Percentiles rank a stretch among this genome's conserved stretches.
Evolutionary conservation across 768 basidiomycete species (phyloP).

Genomic region (Termitomyces sp.): DNA sequence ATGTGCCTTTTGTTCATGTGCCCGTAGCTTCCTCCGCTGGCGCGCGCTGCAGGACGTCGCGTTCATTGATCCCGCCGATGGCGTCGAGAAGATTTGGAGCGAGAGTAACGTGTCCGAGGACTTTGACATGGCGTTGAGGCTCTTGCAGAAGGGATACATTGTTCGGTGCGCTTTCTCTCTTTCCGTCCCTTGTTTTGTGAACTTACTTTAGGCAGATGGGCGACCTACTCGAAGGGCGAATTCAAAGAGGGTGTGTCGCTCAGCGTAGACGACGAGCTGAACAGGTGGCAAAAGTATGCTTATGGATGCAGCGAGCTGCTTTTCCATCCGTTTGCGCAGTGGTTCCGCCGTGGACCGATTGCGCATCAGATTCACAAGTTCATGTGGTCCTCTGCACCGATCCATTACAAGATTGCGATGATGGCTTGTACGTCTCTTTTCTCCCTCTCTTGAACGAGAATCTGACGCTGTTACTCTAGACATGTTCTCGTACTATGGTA

Average conservation of each 20-base stretch:
- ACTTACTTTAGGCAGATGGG: slow-evolving; percentile 48
- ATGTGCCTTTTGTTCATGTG: not conserved
- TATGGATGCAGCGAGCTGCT: slow-evolving; percentile 68
- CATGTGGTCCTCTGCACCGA: slow-evolving; percentile 69
- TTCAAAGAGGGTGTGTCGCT: slow-evolving; percentile 93
- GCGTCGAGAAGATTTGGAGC: slow-evolving; percentile 69
- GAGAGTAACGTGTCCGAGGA: slow-evolving; percentile 81
- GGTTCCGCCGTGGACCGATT: slow-evolving; percentile 78
- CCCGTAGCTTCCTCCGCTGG: slow-evolving; percentile 69
- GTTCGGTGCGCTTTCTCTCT: slow-evolving; percentile 40
- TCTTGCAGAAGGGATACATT: slow-evolving; percentile 61
- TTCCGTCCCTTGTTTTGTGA: too few species aligned
- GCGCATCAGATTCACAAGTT: slow-evolving; percentile 70
- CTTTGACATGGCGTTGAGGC: slow-evolving; percentile 73
- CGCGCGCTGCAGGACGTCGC: slow-evolving; percentile 81
- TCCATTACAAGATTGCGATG: slow-evolving; percentile 83
- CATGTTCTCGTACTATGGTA: slow-evolving; percentile 61
- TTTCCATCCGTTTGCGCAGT: slow-evolving; percentile 77
- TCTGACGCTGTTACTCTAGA: too few species aligned
- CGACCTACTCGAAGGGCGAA: slow-evolving; percentile 77
- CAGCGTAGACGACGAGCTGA: slow-evolving; percentile 84
- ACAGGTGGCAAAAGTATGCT: slow-evolving; percentile 82
- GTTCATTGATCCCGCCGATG: slow-evolving; percentile 63
- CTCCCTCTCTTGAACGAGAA: too few species aligned
- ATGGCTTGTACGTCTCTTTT: slow-evolving; percentile 47